A percentile compares a stretch with the other conserved stretches of the same genome.
phyloP scores from a whole-genome alignment of 768 basidiomycete genomes.

The Phlebiopsis gigantea region DNA sequence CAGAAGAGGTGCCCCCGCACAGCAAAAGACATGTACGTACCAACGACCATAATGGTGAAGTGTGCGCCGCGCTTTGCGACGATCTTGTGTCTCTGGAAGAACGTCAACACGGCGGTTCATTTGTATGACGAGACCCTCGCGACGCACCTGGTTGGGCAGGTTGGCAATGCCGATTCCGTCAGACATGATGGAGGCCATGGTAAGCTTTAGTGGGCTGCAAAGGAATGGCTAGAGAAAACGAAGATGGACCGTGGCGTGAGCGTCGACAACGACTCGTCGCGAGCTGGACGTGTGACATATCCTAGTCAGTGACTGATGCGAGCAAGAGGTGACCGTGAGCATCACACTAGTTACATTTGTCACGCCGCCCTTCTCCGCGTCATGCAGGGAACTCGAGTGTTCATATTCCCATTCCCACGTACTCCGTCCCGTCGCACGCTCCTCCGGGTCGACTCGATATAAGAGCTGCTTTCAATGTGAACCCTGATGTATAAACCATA shows the following conservation, averaged over 20 bases:
- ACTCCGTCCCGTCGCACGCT: no score
- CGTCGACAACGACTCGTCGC: neutral
- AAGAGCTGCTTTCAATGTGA: no score
- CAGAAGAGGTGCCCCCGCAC: neutral
- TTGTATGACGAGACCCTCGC: constrained; percentile 13
- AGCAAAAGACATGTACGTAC: constrained; percentile 38
- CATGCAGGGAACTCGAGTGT: no score
- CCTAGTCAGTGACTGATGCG: neutral
- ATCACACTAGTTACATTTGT: neutral
- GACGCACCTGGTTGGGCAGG: constrained; percentile 90
- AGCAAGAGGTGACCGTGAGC: neutral
- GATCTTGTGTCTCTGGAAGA: constrained; percentile 89
- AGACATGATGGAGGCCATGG: constrained; percentile 23
- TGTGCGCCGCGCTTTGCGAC: constrained; percentile 96
- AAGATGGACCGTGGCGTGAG: neutral
- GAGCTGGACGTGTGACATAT: neutral
- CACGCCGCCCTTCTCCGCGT: neutral
- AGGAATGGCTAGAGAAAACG: neutral
- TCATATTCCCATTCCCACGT: no score
- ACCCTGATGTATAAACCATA: no score
- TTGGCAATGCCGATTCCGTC: constrained; percentile 94
- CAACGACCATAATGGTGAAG: constrained; percentile 99
- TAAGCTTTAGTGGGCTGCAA: neutral
- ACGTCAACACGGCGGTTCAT: constrained; percentile 7
- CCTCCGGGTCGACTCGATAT: no score